Percentiles rank a stretch among this genome's conserved stretches.
These are phyloP conservation scores for Mycosphaerella arachidis DNA, from an alignment of 2,329 filamentous ascomycete species.

Conservation along the genomic window DNA sequence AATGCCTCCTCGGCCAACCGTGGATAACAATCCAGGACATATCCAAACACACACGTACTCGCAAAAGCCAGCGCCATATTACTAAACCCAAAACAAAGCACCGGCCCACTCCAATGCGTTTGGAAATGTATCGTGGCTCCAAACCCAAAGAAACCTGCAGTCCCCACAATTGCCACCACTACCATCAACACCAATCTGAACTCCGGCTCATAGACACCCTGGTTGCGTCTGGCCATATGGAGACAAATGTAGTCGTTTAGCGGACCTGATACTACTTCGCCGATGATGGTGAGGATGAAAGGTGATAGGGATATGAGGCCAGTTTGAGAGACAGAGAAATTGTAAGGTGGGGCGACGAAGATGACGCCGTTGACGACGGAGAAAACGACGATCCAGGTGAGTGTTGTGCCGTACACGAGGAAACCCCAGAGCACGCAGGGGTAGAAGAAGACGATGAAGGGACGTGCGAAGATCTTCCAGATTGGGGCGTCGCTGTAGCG, in stretches of 20 bases:
- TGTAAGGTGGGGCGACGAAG: slow-evolving; percentile 34
- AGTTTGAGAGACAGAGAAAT: slow-evolving; percentile 46
- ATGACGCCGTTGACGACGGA: slow-evolving; percentile 46
- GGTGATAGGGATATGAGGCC: slow-evolving; percentile 49
- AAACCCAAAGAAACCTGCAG: slow-evolving; percentile 47
- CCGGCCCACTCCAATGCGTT: slow-evolving; percentile 48
- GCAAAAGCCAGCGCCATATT: slow-evolving; percentile 48
- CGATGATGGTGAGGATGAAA: slow-evolving; percentile 46
- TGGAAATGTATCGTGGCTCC: slow-evolving; percentile 43
- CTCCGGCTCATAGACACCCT: slow-evolving; percentile 34
- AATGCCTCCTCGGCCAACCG: slow-evolving; percentile 48
- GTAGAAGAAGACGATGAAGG: slow-evolving; percentile 27
- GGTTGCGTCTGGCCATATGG: slow-evolving; percentile 27
- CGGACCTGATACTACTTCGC: slow-evolving; percentile 43
- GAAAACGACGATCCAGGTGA: slow-evolving; percentile 44
- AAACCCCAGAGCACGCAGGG: slow-evolving; percentile 35
- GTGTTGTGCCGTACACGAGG: slow-evolving; percentile 41
- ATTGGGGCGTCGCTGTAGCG: slow-evolving; percentile 31
- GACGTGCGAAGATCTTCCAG: slow-evolving; percentile 35
- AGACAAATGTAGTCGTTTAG: slow-evolving; percentile 44
- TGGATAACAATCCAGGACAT: slow-evolving; percentile 48
- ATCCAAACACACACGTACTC: slow-evolving; percentile 48
- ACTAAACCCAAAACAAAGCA: slow-evolving; percentile 47
- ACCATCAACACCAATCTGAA: slow-evolving; percentile 35
- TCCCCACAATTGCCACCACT: slow-evolving; percentile 40